These are phyloP conservation scores for Lippia alba DNA, from an alignment of 305 asterid genomes.

Conservation along the genomic window DNA sequence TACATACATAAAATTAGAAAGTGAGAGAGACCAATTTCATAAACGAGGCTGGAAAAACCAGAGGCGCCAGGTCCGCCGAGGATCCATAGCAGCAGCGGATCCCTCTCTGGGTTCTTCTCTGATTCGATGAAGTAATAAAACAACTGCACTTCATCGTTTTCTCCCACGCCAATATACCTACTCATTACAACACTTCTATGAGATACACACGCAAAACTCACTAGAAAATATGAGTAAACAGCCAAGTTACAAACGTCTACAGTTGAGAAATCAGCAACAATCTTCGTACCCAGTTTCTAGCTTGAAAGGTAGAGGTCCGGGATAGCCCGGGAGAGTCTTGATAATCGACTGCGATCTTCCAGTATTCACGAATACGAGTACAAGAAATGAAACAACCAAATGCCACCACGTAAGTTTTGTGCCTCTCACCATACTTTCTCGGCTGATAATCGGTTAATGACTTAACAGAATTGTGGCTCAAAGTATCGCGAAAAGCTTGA, in stretches of 20 bases:
- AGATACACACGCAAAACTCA: too few relatives aligned
- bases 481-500: too few relatives aligned
- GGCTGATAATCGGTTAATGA: too few relatives aligned
- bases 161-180: slow-evolving; percentile 35
- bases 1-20: too few relatives aligned
- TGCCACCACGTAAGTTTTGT: too few relatives aligned
- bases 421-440: too few relatives aligned
- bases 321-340: not conserved
- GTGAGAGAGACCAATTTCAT: slow-evolving; percentile 37
- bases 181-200: not conserved
- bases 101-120: slow-evolving; percentile 39
- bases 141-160: slow-evolving; percentile 36
- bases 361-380: not conserved
- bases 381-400: not conserved
- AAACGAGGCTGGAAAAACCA: slow-evolving; percentile 43
- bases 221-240: too few relatives aligned
- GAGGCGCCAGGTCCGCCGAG: slow-evolving; percentile 57
- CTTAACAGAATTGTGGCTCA: too few relatives aligned
- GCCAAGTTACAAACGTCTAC: not conserved
- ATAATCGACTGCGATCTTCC: slow-evolving; percentile 18
- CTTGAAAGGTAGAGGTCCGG: slow-evolving; percentile 42
- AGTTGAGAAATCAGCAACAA: not conserved
- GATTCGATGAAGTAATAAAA: slow-evolving; percentile 51
- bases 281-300: slow-evolving; percentile 46
- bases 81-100: slow-evolving; percentile 50